Evolutionary conservation across 2,329 filamentous ascomycete genomes (phyloP), one percentile per base, ranked within the genome.

Genomic region (Rasamsonia emersonii): DNA sequence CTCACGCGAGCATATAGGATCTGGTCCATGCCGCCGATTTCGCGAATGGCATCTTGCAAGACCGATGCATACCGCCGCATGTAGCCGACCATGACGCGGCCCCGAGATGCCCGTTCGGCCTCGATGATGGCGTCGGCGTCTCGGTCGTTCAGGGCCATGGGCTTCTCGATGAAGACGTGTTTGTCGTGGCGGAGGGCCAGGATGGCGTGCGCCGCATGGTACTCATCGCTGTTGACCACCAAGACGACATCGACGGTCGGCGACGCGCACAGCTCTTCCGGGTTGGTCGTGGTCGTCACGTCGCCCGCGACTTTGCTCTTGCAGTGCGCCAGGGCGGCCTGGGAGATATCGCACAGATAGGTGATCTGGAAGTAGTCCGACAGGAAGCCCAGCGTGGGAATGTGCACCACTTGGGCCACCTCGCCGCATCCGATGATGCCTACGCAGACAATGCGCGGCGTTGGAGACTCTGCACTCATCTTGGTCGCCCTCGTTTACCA

Each of bases 81-180:
- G 36, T 72, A 73, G 2, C 72, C 74, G 0, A 79, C 70, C 46
- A 78, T 70, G 0, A 75, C 61, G 15, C 47, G 56, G 0, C 64
- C 70, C 2, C 49, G 43, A 0, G 62, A 61, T 1, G 38, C 40
- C 36, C 61, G 51, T 45, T 77, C 71, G 0, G 70, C 70, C 0
- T 56, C 62, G 14, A 68, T 53, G 16, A 78, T 61, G 0, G 46
- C 39, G 18, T 68, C 50, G 0, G 63, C 52, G 24, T 67, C 64
- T 1, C 50, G 54, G 5, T 66, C 47, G 4, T 54, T 65, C 1
- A 76, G 45, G 0, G 71, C 59, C 10, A 72, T 45, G 0, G 74
- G 74, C 43, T 78, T 78, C 49, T 79, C 75, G 2, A 77, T 51
- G 16, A 78, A 59, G 3, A 68, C 66, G 40, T 65, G 56, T 46